These are phyloP conservation scores for Iberis pinnata DNA, from an alignment of 345 rosid genomes.

Conservation along the genomic window DNA sequence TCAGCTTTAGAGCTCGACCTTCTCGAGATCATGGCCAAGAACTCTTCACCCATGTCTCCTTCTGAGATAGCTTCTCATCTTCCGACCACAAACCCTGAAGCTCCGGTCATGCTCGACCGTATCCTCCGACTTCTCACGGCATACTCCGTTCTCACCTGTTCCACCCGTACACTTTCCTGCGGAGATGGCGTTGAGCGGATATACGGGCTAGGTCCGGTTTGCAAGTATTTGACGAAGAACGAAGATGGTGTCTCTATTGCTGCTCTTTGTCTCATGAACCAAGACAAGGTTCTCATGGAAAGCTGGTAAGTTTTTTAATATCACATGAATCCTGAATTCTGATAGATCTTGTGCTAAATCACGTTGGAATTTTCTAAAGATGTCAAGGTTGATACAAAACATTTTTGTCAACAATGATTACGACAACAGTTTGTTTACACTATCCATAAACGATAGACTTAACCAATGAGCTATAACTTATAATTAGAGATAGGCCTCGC, in stretches of 20 bases:
- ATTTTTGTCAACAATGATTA: too few relatives aligned
- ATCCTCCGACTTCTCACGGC: slow-evolving; percentile 59
- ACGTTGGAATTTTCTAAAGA: too few relatives aligned
- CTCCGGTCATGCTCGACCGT: slow-evolving; percentile 67
- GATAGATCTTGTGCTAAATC: neutral
- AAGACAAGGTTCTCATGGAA: slow-evolving; percentile 84
- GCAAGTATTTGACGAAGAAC: slow-evolving; percentile 65
- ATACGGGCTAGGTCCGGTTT: slow-evolving; percentile 66
- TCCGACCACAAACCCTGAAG: slow-evolving; percentile 68
- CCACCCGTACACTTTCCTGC: slow-evolving; percentile 28
- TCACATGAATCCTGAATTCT: neutral
- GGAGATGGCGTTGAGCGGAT: slow-evolving; percentile 43
- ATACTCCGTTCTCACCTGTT: slow-evolving; percentile 53
- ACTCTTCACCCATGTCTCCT: slow-evolving; percentile 50
- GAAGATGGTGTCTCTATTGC: slow-evolving; percentile 71
- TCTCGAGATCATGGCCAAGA: slow-evolving; percentile 67
- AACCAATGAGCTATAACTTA: too few relatives aligned
- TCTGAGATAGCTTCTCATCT: slow-evolving; percentile 56
- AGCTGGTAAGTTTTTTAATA: slow-evolving; percentile 65
- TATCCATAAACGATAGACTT: too few relatives aligned
- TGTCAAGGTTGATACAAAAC: too few relatives aligned
- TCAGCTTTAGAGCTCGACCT: slow-evolving; percentile 75
- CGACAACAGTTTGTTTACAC: too few relatives aligned
- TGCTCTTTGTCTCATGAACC: slow-evolving; percentile 65
- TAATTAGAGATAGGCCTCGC: too few relatives aligned